phyloP scores from a whole-genome alignment of 805 yeast species.

The Tetrapisispora namnaoensis region DNA sequence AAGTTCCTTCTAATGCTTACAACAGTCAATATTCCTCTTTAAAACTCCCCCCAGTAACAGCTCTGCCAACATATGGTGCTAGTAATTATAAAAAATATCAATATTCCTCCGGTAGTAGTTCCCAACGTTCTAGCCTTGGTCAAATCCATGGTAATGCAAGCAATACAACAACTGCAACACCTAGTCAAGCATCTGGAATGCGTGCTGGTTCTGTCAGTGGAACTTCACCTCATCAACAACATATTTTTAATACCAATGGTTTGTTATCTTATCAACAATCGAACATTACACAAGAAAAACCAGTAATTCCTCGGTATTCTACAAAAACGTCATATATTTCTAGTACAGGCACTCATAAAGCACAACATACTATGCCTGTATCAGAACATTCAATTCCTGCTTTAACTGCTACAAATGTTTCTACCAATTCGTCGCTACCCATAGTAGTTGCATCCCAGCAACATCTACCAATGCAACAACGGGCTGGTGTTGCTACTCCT shows the following conservation, averaged over 20 bases:
- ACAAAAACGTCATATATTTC: not conserved
- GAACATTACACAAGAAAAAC: not conserved
- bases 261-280: conserved; percentile 1
- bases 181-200: not conserved
- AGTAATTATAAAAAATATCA: not conserved
- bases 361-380: not conserved
- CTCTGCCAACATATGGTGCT: not conserved
- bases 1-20: not conserved
- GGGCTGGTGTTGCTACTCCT: not conserved
- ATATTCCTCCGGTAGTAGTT: not conserved
- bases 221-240: not conserved
- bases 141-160: not conserved
- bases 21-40: not conserved
- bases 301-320: not conserved
- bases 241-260: not conserved
- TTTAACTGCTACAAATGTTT: not conserved
- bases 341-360: not conserved
- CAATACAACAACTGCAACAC: not conserved
- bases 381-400: not conserved
- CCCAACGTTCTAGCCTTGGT: not conserved
- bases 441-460: not conserved
- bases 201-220: not conserved
- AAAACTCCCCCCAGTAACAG: conserved; percentile 25
- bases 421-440: not conserved
- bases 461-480: not conserved